Evolutionary conservation across 805 yeast genomes (phyloP), one percentile per base, ranked within the genome.

Genomic region (Kodamaea laetipori): DNA sequence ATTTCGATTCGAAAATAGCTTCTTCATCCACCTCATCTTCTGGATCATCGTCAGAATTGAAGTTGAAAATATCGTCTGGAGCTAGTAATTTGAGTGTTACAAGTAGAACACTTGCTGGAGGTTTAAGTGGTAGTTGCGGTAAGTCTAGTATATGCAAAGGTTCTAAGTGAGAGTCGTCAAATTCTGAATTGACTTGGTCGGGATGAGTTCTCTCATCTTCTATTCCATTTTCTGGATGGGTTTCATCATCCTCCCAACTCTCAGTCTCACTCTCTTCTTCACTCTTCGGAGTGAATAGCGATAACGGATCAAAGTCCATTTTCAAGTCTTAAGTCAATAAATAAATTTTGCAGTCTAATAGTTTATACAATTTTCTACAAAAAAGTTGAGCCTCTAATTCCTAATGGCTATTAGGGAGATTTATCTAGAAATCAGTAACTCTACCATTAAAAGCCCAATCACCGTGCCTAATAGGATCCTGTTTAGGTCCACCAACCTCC

Each of bases 391-490:
- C n/a, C n/a, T n/a, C n/a, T n/a, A n/a, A n/a, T n/a, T n/a, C n/a
- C n/a, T n/a, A n/a, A n/a, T n/a, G n/a, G n/a, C n/a, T n/a, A n/a
- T n/a, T n/a, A n/a, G n/a, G n/a, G n/a, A n/a, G n/a, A n/a, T 15
- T 5, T 6, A 4, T 16, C 38, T 53, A 94, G 58, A 94, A 94
- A 62, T 94, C 99, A 1, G 98, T 92, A 23, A 89, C 97, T 60
- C 98, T 79, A 0, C 99, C 99, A 58, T 94, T 92, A 64, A 84
- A 94, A 6, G 97, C 84, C 80, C 95, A 94, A 56, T 90, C 98
- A 12, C 90, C 90, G 55, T 88, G 92, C 55, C 82, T 80, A 50
- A 89, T 73, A 0, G 99, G 99, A 58, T 94, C 97, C 63, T 94
- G 98, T 58, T 94, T 94, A 18, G 99, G 99, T 0, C 99, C 99